Evolutionary conservation across 208 protist species (phyloP), one percentile per base, ranked within the genome.

Genomic region (Wallacemonas rigidus): DNA sequence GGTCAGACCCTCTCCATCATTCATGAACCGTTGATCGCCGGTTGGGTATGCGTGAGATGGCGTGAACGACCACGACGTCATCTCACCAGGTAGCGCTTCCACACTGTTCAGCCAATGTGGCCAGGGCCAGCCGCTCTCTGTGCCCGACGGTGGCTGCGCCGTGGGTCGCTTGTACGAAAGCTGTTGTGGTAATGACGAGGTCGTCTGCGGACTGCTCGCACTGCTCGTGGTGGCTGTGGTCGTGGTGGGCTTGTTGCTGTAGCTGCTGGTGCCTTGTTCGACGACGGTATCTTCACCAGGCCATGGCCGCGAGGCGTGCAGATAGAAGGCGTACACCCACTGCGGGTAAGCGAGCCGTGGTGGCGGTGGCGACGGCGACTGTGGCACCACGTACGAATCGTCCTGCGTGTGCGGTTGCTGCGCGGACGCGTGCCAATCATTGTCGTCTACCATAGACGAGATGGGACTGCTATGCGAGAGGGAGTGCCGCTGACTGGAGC

Each of bases 301-400:
- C 4, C 8, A 38, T 6, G 56, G 56, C 56, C 1, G 36, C 56
- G 36, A 6, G 38, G 56, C 56, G 5, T 62, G 17, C 56, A 51
- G 7, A 45, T 65, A 65, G 43, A 65, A 65, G 38, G 14, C 60
- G 41, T 51, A 65, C 41, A 65, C 60, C 60, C 60, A 65, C 9
- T 38, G n/a, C 12, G 60, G 60, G n/a, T 65, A 65, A 41, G 41
- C 60, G 4, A 65, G 38, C n/a, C 40, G 60, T 48, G 60, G 60
- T 5, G 43, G 38, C 8, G 45, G 45, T 36, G 17, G 53, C 0
- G 60, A 41, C 60, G 41, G 3, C 55, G 55, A 12, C 55, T 7
- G 17, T 9, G 55, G 55, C 55, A 36, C 17, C 55, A 7, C 17
- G 7, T 60, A 0, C 45, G 45, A 12, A 12, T 14, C 6, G 45